phyloP scores from a whole-genome alignment of 2,329 filamentous ascomycete genomes.

The Talaromyces sp. region DNA sequence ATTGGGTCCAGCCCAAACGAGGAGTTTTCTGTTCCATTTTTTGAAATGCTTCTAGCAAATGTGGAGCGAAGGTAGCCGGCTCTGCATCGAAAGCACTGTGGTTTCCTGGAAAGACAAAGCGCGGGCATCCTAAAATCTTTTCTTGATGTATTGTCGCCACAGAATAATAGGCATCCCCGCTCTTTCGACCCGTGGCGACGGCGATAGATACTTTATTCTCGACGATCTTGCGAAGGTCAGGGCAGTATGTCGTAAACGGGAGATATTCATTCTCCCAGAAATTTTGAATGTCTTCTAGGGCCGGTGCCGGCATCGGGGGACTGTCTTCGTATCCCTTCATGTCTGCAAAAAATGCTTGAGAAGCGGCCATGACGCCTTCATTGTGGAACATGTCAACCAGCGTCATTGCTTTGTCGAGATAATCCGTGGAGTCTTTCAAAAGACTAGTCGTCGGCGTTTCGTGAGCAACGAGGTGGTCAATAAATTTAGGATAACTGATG shows the following conservation, averaged over 20 bases:
- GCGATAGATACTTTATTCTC: background rate
- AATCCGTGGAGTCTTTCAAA: background rate
- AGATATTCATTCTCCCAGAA: background rate
- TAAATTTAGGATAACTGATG: background rate
- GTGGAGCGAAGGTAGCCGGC: background rate
- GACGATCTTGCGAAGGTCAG: background rate
- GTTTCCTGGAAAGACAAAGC: background rate
- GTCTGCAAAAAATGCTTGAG: background rate
- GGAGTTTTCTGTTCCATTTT: background rate
- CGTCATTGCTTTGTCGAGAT: background rate
- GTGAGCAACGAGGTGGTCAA: background rate
- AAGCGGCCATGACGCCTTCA: background rate
- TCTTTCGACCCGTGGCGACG: background rate
- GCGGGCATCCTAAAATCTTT: background rate
- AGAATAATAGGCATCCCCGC: background rate
- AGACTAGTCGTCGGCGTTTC: background rate
- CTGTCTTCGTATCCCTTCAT: background rate
- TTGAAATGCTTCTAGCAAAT: background rate
- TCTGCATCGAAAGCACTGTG: background rate
- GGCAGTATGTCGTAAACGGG: background rate
- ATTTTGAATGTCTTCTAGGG: background rate
- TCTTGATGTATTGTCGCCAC: background rate
- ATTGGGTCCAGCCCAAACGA: background rate
- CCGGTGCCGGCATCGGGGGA: background rate
- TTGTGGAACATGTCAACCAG: background rate